Conservation (phyloP, 805 yeast species). For the Yarrowia sp. region DNA sequence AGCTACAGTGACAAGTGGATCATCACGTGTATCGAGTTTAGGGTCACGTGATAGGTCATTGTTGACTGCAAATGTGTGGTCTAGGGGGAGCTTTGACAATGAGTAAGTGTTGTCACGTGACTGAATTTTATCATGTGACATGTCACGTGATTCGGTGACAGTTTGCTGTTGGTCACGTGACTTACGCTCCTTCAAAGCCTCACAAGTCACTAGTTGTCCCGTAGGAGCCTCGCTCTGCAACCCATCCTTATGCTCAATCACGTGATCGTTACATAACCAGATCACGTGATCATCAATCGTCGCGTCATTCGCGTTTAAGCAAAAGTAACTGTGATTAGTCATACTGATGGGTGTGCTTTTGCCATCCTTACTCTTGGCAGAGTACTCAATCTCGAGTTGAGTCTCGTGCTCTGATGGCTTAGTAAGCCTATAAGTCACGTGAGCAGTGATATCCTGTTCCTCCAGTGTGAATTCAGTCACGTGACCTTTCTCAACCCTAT, state of each 20-base stretch:
- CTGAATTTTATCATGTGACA: background rate
- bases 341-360: background rate
- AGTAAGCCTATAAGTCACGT: background rate
- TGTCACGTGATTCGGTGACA: background rate
- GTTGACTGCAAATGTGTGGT: background rate
- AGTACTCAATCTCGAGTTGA: background rate
- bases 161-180: background rate
- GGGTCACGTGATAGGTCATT: background rate
- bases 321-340: conserved; percentile 8
- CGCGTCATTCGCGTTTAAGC: background rate
- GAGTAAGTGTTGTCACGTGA: background rate
- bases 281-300: background rate
- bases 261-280: background rate
- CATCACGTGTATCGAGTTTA: background rate
- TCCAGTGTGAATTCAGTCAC: background rate
- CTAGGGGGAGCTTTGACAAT: background rate
- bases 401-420: background rate
- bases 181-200: background rate
- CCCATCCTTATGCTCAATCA: background rate
- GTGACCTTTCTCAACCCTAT: background rate
- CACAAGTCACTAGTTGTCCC: background rate
- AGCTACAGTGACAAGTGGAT: background rate
- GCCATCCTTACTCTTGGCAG: background rate
- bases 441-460: background rate
- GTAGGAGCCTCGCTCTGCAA: background rate